These are phyloP conservation scores for Neurospora africana DNA, from an alignment of 495 filamentous ascomycete species.

Conservation along the genomic window DNA sequence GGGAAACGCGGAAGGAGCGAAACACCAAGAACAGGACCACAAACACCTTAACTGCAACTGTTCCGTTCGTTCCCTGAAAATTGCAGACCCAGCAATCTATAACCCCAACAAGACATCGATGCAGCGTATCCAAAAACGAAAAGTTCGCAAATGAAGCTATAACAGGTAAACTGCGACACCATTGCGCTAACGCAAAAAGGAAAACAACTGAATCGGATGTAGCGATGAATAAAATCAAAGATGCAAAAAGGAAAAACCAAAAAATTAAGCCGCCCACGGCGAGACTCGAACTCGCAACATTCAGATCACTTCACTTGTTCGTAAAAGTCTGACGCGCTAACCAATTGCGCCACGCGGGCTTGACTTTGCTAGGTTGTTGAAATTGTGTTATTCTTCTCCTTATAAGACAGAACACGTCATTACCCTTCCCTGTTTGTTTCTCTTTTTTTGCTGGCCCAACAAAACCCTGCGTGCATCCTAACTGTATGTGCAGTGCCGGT, in stretches of 20 bases:
- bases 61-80: not conserved
- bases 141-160: not conserved
- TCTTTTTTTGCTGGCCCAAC: not conserved
- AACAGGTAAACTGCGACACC: too few species aligned
- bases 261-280: constrained; percentile 13
- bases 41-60: not conserved
- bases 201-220: too few species aligned
- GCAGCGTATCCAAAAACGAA: not conserved
- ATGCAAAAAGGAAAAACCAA: not conserved
- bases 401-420: not conserved
- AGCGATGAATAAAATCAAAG: too few species aligned
- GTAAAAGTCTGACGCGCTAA: constrained; percentile 26
- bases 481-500: not conserved
- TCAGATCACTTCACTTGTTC: constrained; percentile 9
- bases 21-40: not conserved
- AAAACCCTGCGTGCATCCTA: not conserved
- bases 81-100: not conserved
- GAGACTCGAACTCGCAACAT: constrained; percentile 28
- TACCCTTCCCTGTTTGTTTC: not conserved
- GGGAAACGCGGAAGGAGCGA: not conserved
- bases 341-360: constrained; percentile 22
- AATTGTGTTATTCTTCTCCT: not conserved
- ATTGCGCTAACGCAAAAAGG: not conserved
- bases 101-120: not conserved
- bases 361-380: not conserved